phyloP scores from a whole-genome alignment of 768 basidiomycete genomes.

The Amanita phalloides region DNA sequence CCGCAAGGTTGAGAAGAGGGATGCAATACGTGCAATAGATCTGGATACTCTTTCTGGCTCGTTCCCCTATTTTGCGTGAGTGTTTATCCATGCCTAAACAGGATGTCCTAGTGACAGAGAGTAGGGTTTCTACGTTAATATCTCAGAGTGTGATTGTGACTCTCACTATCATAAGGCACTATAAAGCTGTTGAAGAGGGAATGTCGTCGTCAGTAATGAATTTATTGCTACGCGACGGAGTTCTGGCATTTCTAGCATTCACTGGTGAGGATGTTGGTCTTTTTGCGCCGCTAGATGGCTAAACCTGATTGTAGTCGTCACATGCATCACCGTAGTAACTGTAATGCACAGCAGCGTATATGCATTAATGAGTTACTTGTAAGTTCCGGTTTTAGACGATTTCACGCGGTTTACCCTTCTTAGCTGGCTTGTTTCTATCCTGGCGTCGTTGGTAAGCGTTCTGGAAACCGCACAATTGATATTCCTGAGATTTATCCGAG shows the following conservation, averaged over 20 bases:
- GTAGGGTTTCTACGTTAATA: not conserved
- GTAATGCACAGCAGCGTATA: not conserved
- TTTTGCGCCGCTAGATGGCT: not conserved
- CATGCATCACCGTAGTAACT: not conserved
- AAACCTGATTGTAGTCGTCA: not conserved
- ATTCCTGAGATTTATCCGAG: not conserved
- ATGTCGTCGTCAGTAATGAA: not conserved
- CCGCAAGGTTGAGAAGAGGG: not conserved
- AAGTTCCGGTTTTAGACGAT: not conserved
- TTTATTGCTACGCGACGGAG: conserved; percentile 1
- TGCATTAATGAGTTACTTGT: conserved; percentile 2
- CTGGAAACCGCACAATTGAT: not conserved
- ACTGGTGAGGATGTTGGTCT: not conserved
- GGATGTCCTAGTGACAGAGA: not conserved
- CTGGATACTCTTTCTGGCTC: not conserved
- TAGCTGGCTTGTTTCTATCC: conserved; percentile 2
- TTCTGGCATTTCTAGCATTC: not conserved
- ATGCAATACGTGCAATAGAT: not conserved
- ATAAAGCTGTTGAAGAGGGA: not conserved
- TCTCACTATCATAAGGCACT: not conserved
- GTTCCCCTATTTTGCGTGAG: conserved; percentile 3
- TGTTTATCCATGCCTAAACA: not conserved
- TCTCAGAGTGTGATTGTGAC: not conserved
- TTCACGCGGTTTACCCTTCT: not conserved
- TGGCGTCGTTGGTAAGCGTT: not conserved